phyloP scores from a whole-genome alignment of 2,329 filamentous ascomycete species.

The Davidsoniella virescens region DNA sequence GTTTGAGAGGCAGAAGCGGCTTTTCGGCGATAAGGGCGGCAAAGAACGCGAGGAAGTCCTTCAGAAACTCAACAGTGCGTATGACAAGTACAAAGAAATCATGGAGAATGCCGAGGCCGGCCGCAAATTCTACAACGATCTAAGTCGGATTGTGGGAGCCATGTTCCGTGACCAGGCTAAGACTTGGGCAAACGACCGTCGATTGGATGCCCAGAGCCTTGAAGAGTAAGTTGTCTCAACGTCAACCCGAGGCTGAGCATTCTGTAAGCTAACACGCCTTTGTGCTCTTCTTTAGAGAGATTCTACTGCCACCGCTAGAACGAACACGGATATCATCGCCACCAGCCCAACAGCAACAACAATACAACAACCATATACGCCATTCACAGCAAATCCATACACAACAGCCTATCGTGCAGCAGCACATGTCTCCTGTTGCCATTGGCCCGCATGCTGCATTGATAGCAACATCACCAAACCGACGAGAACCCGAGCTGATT shows the following conservation, averaged over 20 bases:
- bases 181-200: conserved; percentile 63
- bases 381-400: conserved; percentile 13
- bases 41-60: conserved; percentile 69
- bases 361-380: conserved; percentile 19
- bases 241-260: neutral
- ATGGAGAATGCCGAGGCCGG: conserved; percentile 81
- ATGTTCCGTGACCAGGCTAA: conserved; percentile 66
- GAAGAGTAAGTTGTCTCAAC: conserved; percentile 43
- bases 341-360: conserved; percentile 21
- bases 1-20: conserved; percentile 56
- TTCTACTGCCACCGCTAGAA: conserved; percentile 33
- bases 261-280: conserved; percentile 12
- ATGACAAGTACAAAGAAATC: conserved; percentile 92
- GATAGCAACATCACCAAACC: neutral
- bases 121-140: conserved; percentile 91
- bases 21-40: conserved; percentile 44
- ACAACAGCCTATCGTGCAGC: neutral
- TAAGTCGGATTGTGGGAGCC: conserved; percentile 66
- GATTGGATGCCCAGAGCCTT: conserved; percentile 62
- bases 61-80: conserved; percentile 78
- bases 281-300: conserved; percentile 23
- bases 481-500: conserved; percentile 4
- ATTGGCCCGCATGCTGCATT: conserved; percentile 14
- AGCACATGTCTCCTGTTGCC: neutral
- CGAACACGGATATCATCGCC: conserved; percentile 6